These are phyloP conservation scores for Herpetomonas samuelpessoai DNA, from an alignment of 208 protist species.

Conservation along the genomic window DNA sequence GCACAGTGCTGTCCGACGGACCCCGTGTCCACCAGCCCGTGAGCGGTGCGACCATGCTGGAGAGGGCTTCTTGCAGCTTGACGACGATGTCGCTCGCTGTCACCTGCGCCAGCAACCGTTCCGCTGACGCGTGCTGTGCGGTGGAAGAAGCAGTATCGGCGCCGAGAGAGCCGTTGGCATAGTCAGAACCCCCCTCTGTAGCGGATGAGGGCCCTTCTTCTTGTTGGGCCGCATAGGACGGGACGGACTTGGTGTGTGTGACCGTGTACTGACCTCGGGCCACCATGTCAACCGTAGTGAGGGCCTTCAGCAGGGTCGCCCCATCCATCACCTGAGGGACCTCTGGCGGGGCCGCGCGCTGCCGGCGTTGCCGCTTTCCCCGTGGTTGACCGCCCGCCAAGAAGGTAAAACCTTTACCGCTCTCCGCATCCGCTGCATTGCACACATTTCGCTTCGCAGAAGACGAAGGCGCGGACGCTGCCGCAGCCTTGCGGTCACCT, in stretches of 20 bases:
- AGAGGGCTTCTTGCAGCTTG: conserved; percentile 9
- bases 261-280: too few relatives aligned
- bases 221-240: too few relatives aligned
- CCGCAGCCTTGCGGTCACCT: neutral
- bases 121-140: neutral
- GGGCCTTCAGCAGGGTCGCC: neutral
- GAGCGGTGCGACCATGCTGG: conserved; percentile 13
- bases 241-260: too few relatives aligned
- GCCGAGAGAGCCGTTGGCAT: too few relatives aligned
- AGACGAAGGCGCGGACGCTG: neutral
- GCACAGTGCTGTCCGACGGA: conserved; percentile 26
- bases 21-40: conserved; percentile 32
- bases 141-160: neutral
- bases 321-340: too few relatives aligned
- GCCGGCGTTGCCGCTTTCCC: too few relatives aligned
- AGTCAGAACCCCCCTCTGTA: too few relatives aligned
- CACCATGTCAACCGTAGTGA: neutral
- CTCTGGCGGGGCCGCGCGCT: too few relatives aligned
- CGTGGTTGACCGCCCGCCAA: too few relatives aligned
- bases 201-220: too few relatives aligned
- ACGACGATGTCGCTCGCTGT: neutral
- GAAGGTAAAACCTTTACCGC: too few relatives aligned
- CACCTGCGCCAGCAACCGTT: neutral
- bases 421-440: neutral
- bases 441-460: neutral